Evolutionary conservation across 2,329 filamentous ascomycete species (phyloP), one percentile per base, ranked within the genome.

Genomic region (Stagonosporopsis chrysanthemi): DNA sequence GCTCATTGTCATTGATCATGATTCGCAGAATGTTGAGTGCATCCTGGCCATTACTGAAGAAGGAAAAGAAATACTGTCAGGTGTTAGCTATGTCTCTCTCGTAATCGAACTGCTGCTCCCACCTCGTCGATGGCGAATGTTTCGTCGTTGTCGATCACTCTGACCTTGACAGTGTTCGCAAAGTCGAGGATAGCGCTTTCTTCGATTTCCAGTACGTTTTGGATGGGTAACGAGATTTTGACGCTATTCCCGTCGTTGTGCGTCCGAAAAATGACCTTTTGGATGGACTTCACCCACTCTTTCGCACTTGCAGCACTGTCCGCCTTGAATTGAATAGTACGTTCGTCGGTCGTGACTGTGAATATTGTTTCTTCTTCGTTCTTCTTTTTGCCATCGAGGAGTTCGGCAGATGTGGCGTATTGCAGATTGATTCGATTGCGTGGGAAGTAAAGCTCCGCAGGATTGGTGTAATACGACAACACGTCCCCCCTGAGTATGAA

Each of bases 181-280:
- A 96, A 92, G 62, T 96, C 91, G 52, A 96, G 84, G 79, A 97
- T 92, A 54, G 91, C 89, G 44, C 89, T 95, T 63, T 97, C 91
- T 74, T 98, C 95, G 42, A 98, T 88, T 66, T 98, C 94, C 56
- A 98, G 88, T 19, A 98, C 85, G 64, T 96, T 97, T 57, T 88
- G 85, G 48, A 97, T 90, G 0, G 93, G 94, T 26, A 98, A 79
- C 1, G 91, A 95, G 52, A 98, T 96, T 80, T 98, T 98, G 75
- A 99, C 91, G 71, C 93, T 97, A 72, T 97, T 93, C 9, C 95
- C 94, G 62, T 97, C 94, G 70, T 98, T 98, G 77, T 96, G 93
- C 11, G 92, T 94, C 47, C 93, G 86, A 72, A 98, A 98, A 55
- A 98, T 97, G 66, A 97, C 93, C 58, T 95, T 90, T 72, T 97